Evolutionary conservation across 176 grass and related monocot genomes (phyloP), one percentile per base, ranked within the genome.

Genomic region (Carex pumila): DNA sequence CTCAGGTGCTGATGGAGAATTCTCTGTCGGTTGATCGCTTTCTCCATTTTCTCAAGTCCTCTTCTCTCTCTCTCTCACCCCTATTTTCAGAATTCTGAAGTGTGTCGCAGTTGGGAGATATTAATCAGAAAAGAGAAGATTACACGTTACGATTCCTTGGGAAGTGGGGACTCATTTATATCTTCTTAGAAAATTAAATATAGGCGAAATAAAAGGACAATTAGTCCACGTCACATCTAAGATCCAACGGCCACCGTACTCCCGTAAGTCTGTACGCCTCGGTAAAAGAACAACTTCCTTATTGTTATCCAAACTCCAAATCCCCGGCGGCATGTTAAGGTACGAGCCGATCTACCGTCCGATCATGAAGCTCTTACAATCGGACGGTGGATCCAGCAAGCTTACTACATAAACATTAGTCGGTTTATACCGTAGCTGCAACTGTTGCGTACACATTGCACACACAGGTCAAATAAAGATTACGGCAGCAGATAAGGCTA

Each of bases 1-100:
- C 79, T 86, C 65, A 98, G 92, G 71, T 98, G 96, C 45, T 86
- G 89, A 82, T 93, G 88, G 79, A 98, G 88, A 62, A 98, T 79
- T 31, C 91, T 90, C 87, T 98, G 96, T 74, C 96, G 86, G 19
- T 93, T 76, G 88, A 98, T 92, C 17, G 96, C 93, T 79, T 93
- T 98, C 88, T 98, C 96, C 96, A 98, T 97, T 66, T 61, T 80
- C 41, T 45, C 12, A 3, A 3, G 21, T 6, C 1, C 10, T 52
- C 19, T 68, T 76, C 1, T 62, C 0, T 10, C 59, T 31, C 41
- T 43, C 41, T 79, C 73, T 71, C 65, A 2, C 41, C 32, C 22
- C 21, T 58, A 37, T 30, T 71, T 71, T 61, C 15, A 43, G 32
- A 65, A 45, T 4, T 45, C 0, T 1, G 3, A 43, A 52, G 50